Conservation (phyloP, 2,329 filamentous ascomycete species). For the Alternaria burnsii region DNA sequence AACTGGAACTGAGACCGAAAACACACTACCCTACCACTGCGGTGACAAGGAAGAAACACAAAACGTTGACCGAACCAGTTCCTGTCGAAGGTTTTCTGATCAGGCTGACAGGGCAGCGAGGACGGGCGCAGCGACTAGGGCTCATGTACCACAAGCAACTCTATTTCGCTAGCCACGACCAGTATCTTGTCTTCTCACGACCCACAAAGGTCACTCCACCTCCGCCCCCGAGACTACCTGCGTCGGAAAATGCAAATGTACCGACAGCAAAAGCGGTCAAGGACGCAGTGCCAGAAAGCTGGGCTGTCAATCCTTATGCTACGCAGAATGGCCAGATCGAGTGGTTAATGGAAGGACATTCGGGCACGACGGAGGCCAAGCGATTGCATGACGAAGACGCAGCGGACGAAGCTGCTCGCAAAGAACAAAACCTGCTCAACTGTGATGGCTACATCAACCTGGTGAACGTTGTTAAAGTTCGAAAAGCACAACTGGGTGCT, state of each 20-base stretch:
- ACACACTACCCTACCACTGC: conserved; percentile 68
- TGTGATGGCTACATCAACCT: conserved; percentile 73
- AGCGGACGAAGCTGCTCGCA: conserved; percentile 66
- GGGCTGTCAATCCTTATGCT: conserved; percentile 69
- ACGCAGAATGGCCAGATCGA: conserved; percentile 62
- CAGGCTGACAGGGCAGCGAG: conserved; percentile 69
- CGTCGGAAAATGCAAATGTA: conserved; percentile 54
- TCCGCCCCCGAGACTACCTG: conserved; percentile 63
- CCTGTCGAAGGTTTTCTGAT: conserved; percentile 73
- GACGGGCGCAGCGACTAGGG: conserved; percentile 65
- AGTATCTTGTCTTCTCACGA: conserved; percentile 68
- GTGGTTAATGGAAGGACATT: conserved; percentile 61
- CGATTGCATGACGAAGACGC: conserved; percentile 66
- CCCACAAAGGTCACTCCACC: conserved; percentile 67
- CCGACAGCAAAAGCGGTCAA: conserved; percentile 65
- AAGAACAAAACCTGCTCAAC: conserved; percentile 64
- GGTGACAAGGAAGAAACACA: conserved; percentile 51
- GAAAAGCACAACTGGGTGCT: conserved; percentile 62
- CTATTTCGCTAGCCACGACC: conserved; percentile 71
- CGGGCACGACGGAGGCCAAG: conserved; percentile 55
- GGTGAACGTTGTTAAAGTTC: conserved; percentile 64
- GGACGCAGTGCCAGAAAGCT: conserved; percentile 67
- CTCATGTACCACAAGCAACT: conserved; percentile 71
- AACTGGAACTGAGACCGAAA: conserved; percentile 71
- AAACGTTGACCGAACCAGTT: conserved; percentile 63